These are phyloP conservation scores for Petrea volubilis DNA, from an alignment of 257 asterid genomes.

Conservation along the genomic window DNA sequence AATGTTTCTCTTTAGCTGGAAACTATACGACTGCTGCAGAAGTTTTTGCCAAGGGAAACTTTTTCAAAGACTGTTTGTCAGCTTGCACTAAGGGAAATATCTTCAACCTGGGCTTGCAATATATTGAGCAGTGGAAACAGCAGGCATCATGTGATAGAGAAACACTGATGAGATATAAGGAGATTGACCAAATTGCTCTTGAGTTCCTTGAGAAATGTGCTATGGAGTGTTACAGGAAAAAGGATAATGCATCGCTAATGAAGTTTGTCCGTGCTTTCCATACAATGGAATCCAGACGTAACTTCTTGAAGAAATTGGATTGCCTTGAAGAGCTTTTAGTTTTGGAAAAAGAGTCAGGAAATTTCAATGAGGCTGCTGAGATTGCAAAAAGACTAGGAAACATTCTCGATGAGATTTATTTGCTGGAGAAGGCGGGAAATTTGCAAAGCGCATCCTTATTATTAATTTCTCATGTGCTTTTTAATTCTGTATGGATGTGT, in stretches of 20 bases:
- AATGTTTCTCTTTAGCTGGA: conserved; percentile 59
- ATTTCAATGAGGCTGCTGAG: conserved; percentile 56
- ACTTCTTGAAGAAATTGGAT: conserved; percentile 40
- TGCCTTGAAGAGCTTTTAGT: conserved; percentile 47
- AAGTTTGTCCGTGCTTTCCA: conserved; percentile 48
- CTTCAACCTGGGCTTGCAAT: conserved; percentile 46
- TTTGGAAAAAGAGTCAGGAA: conserved; percentile 57
- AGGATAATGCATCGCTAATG: conserved; percentile 41
- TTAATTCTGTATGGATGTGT: conserved; percentile 43
- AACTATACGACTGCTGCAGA: conserved; percentile 40
- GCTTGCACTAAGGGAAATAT: conserved; percentile 44
- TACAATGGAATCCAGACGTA: conserved; percentile 38
- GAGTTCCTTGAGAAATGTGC: conserved; percentile 51
- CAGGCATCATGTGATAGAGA: conserved; percentile 12
- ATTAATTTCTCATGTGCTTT: conserved; percentile 29
- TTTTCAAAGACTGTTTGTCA: conserved; percentile 48
- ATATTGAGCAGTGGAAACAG: conserved; percentile 58
- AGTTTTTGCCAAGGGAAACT: conserved; percentile 44
- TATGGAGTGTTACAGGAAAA: conserved; percentile 15
- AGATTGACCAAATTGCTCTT: conserved; percentile 37
- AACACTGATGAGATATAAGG: not conserved
- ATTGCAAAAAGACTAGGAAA: conserved; percentile 45
- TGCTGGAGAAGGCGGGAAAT: conserved; percentile 32
- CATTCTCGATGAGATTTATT: conserved; percentile 38
- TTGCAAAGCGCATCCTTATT: conserved; percentile 34